Base-by-base conservation (phyloP, 768 basidiomycete species). In the Xerocomus brunneocitrinus region DNA sequence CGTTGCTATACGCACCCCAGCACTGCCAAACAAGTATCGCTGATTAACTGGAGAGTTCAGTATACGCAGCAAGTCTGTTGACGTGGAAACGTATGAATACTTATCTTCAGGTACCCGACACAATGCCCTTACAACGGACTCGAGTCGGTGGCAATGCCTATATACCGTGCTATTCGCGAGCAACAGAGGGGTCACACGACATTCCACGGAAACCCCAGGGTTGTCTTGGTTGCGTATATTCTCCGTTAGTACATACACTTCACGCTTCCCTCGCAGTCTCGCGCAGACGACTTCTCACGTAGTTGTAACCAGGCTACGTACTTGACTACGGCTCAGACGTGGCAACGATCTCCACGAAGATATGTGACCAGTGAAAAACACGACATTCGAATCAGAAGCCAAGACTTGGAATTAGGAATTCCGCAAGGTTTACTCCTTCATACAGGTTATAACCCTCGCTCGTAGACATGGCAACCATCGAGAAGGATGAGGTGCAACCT, bases 351-450 rank as follows among this genome's bases (percentile, higher is more conserved):
- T 45, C 47, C 42, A 45, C 32, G 31, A 50, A 43, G 16, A 39
- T 25, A 1, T 38, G 35, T 22, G 19, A 55, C 54, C 43, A 42
- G 60, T 56, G 47, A 39, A 55, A 40, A 22, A 16, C 47, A 9
- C 39, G 44, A 27, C n/a, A 28, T 44, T 45, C 16, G 36, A 25
- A 19, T 42, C 16, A 48, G 13, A 36, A 49, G 49, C 16, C 42
- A 34, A 47, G 31, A 24, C 32, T 38, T 19, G 30, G 25, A 12
- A 36, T 12, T 35, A 14, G 47, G 50, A 42, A 28, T n/a, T 31
- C 16, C 19, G 25, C 51, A 44, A 14, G 16, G n/a, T 56, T 45
- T 22, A 48, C 16, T 8, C 38, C 55, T 31, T 19, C 40, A 52
- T 52, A 48, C 4, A 30, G 27, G 42, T 47, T 19, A 41, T 48